Evolutionary conservation across 139 green algal genomes (phyloP), one percentile per base, ranked within the genome.

Genomic region (Chlamydomonas schloesseri): DNA sequence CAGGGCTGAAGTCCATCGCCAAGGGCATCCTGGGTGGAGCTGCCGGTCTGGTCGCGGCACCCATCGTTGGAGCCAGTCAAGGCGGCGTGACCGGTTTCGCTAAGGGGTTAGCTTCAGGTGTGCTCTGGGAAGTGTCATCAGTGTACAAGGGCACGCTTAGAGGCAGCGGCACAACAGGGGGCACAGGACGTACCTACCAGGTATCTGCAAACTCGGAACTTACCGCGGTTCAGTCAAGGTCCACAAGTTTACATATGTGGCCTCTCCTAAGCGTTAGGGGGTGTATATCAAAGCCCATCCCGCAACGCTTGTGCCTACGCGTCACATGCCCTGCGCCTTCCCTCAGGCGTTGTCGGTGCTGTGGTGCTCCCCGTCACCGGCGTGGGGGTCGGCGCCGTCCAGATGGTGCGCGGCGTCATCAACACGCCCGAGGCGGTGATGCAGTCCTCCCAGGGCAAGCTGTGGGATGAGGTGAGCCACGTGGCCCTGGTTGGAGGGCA

Each of bases 341-440:
- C 4, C 69, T 34, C 89, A 94, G 96, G 96, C 17, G 71, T 98
- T 0, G 90, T 91, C 14, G 94, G 94, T 0, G 96, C 93, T 8
- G 95, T 98, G 21, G 82, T 96, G 2, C 89, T 99, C 53, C 97
- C 96, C 31, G 93, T 98, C 10, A 91, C 93, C 23, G 97, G 97
- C 37, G 90, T 95, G 4, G 92, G 76, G 1, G 92, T 98, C 0
- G 95, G 95, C 18, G 58, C 82, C 6, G 89, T 93, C 20, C 92
- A 95, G 71, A 82, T 91, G 17, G 90, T 92, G 0, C 88, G 96
- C 0, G 96, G 96, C 13, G 68, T 95, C 3, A 84, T 83, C 67
- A 99, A 98, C 93, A 96, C 93, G 4, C 93, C 92, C 0, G 94
- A 98, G 62, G 96, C 96, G 0, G 88, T 97, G 3, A 58, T 69